These are phyloP conservation scores for Leccinum pachyderme DNA, from an alignment of 1,284 basidiomycete genomes.

Conservation along the genomic window DNA sequence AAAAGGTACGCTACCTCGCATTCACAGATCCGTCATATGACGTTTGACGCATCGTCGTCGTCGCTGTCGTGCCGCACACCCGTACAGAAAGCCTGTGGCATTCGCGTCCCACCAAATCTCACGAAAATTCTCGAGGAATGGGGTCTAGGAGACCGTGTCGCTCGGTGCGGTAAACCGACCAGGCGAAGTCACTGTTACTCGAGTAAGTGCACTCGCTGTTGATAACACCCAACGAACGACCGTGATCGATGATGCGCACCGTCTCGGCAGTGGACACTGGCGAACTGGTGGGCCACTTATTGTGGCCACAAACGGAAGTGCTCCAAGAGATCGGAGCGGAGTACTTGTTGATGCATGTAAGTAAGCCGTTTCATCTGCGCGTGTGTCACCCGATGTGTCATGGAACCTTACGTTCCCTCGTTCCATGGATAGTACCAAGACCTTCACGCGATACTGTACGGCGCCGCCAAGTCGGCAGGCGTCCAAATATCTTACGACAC, in stretches of 20 bases:
- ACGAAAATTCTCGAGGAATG: constrained; percentile 48
- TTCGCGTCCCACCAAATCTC: constrained; percentile 48
- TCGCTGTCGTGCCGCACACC: not conserved
- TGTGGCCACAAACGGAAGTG: constrained; percentile 46
- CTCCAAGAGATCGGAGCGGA: constrained; percentile 49
- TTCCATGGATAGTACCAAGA: constrained; percentile 40
- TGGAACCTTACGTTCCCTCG: not conserved
- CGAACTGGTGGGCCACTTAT: constrained; percentile 40
- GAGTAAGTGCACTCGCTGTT: constrained; percentile 22
- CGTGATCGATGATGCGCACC: not conserved
- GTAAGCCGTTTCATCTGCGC: constrained; percentile 24
- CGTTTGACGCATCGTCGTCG: not conserved
- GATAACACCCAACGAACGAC: not conserved
- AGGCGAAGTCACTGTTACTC: constrained; percentile 21
- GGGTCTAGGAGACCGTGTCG: constrained; percentile 43
- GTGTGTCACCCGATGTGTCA: constrained; percentile 5
- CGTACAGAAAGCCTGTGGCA: constrained; percentile 35
- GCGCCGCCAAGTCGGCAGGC: constrained; percentile 39
- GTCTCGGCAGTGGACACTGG: constrained; percentile 39
- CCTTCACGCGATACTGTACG: constrained; percentile 40
- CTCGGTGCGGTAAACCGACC: constrained; percentile 31
- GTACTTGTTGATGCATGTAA: constrained; percentile 45
- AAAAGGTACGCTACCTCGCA: constrained; percentile 24
- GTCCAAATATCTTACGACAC: constrained; percentile 38
- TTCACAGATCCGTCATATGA: not conserved